These are phyloP conservation scores for Chaetomium strumarium DNA, from an alignment of 2,329 filamentous ascomycete species.

Conservation along the genomic window DNA sequence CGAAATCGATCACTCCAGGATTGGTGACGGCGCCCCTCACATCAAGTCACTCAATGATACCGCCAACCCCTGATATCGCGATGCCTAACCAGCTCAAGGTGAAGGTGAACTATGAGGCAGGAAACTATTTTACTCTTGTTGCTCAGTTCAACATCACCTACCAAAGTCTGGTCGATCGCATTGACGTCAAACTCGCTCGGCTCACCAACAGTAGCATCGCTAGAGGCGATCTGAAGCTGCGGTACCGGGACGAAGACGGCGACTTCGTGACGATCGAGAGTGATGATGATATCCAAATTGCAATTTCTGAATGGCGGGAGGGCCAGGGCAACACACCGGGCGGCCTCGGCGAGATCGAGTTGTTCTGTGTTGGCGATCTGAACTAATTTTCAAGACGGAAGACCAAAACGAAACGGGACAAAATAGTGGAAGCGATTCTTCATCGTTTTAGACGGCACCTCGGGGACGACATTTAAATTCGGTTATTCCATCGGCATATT, in stretches of 20 bases:
- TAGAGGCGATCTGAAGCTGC: constrained; percentile 74
- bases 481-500: constrained; percentile 5
- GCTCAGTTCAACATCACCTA: constrained; percentile 94
- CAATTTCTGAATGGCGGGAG: constrained; percentile 91
- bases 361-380: constrained; percentile 63
- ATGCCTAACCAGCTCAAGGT: constrained; percentile 80
- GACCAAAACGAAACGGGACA: neutral
- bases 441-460: constrained; percentile 12
- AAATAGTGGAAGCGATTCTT: neutral
- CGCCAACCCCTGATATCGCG: constrained; percentile 44
- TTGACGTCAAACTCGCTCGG: constrained; percentile 87
- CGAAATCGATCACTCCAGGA: constrained; percentile 32
- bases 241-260: constrained; percentile 86
- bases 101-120: constrained; percentile 80
- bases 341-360: constrained; percentile 82
- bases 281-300: constrained; percentile 93
- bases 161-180: constrained; percentile 86
- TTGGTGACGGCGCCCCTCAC: constrained; percentile 32
- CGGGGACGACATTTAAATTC: neutral
- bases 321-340: constrained; percentile 54
- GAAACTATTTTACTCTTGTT: constrained; percentile 90
- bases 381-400: constrained; percentile 6
- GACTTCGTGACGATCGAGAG: constrained; percentile 91
- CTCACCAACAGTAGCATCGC: constrained; percentile 81
- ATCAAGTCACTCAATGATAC: constrained; percentile 15